A percentile compares a stretch with the other conserved stretches of the same genome.
Conservation (phyloP, 768 basidiomycete species). For the Hygrophoropsis aurantiaca region DNA sequence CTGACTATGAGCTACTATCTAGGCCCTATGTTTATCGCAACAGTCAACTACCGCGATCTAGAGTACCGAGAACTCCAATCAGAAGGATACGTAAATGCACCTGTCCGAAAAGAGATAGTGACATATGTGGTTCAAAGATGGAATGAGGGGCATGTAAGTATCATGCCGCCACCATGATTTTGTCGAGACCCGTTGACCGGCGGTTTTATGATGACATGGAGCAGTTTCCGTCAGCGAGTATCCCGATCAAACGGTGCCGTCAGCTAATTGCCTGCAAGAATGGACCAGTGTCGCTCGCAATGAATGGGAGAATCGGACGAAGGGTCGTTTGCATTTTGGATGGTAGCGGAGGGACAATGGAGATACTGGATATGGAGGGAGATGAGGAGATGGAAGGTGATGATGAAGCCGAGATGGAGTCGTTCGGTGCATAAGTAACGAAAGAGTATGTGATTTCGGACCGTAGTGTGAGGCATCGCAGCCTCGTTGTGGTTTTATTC, state of each 20-base stretch:
- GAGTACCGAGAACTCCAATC: conserved; percentile 54
- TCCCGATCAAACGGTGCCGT: conserved; percentile 58
- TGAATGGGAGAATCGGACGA: conserved; percentile 75
- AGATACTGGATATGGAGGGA: conserved; percentile 78
- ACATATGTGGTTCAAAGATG: conserved; percentile 51
- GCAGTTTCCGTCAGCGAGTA: conserved; percentile 50
- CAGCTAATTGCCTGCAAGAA: conserved; percentile 50
- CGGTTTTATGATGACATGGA: conserved; percentile 32
- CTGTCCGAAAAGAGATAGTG: conserved; percentile 68
- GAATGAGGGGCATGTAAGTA: conserved; percentile 65
- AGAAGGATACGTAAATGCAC: conserved; percentile 50
- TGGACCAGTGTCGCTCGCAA: conserved; percentile 58
- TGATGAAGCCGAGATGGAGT: conserved; percentile 30
- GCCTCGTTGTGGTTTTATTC: conserved; percentile 26
- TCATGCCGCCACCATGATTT: conserved; percentile 27
- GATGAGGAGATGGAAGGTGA: conserved; percentile 48
- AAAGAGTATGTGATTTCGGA: conserved; percentile 18
- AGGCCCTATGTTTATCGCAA: conserved; percentile 63
- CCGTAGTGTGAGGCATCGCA: conserved; percentile 19
- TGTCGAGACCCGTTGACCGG: conserved; percentile 28
- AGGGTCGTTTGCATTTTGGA: conserved; percentile 77
- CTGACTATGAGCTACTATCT: conserved; percentile 25
- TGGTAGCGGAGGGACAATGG: conserved; percentile 57
- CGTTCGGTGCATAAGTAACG: conserved; percentile 20
- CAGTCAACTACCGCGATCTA: conserved; percentile 59